Evolutionary conservation across 306 rosid genomes (phyloP).

Genomic region (Quercus suber): DNA sequence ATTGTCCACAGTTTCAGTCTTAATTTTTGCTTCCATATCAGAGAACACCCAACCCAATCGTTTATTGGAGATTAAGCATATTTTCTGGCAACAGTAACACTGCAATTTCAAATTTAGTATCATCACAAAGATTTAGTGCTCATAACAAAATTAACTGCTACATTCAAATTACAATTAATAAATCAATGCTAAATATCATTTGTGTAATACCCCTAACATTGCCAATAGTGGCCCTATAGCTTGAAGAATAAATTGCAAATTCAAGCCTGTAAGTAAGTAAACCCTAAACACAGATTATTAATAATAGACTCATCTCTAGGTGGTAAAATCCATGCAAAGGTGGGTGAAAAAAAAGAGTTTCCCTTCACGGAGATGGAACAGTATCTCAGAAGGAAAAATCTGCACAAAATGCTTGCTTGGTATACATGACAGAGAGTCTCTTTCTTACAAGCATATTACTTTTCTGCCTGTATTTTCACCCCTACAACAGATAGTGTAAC

Average conservation of each 20-base stretch:
- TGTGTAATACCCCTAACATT: neutral
- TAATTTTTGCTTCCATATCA: conserved; percentile 22
- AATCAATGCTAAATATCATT: neutral
- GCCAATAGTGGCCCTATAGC: neutral
- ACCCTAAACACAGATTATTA: neutral
- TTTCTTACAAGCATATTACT: neutral
- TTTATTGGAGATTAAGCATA: neutral
- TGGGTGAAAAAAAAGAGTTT: neutral
- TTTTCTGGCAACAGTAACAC: neutral
- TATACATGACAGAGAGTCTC: neutral
- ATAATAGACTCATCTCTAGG: neutral
- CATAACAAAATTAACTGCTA: neutral
- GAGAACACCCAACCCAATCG: neutral
- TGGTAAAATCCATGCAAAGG: neutral
- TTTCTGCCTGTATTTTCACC: too few species aligned
- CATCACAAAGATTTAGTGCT: neutral
- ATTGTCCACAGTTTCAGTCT: conserved; percentile 14
- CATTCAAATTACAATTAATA: neutral
- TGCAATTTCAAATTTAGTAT: neutral
- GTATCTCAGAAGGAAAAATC: neutral
- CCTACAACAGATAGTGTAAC: too few species aligned
- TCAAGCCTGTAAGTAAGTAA: neutral
- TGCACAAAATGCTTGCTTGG: neutral
- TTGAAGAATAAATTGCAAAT: neutral
- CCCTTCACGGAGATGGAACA: neutral